A percentile compares a stretch with the other conserved stretches of the same genome.
Evolutionary conservation across 164 flowering plant species (phyloP).

Genomic region (Magnolia sinica): DNA sequence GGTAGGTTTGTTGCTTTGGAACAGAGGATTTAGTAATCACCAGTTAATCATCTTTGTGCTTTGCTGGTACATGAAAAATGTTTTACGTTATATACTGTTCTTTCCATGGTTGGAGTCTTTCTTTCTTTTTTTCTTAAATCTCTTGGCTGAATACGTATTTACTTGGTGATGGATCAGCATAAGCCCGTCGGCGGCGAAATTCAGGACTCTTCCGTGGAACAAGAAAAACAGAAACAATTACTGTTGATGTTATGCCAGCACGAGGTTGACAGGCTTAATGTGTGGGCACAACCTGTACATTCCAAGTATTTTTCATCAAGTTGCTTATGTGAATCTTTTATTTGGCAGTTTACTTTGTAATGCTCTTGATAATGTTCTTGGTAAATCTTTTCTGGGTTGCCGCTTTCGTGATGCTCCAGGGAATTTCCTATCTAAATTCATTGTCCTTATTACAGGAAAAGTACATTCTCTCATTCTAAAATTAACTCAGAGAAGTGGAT

Average conservation of each 20-base stretch:
- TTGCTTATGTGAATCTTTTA: slow-evolving; percentile 8
- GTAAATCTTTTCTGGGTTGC: background rate
- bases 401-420: background rate
- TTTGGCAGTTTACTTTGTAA: background rate
- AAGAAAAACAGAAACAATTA: slow-evolving; percentile 81
- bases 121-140: background rate
- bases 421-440: background rate
- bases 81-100: background rate
- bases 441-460: slow-evolving; percentile 49
- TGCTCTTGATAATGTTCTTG: background rate
- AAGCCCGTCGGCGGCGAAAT: slow-evolving; percentile 91
- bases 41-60: background rate
- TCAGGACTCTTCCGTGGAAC: slow-evolving; percentile 67
- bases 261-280: slow-evolving; percentile 95
- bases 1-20: slow-evolving; percentile 39
- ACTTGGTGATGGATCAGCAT: slow-evolving; percentile 39
- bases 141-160: background rate
- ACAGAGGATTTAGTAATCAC: background rate
- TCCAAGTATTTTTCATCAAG: slow-evolving; percentile 47
- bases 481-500: slow-evolving; percentile 85
- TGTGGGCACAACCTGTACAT: slow-evolving; percentile 88
- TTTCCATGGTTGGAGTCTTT: background rate
- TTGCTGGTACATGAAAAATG: background rate
- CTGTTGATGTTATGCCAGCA: slow-evolving; percentile 92
- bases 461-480: slow-evolving; percentile 50